phyloP scores from a whole-genome alignment of 2,329 filamentous ascomycete genomes.

The Zopfia rhizophila region DNA sequence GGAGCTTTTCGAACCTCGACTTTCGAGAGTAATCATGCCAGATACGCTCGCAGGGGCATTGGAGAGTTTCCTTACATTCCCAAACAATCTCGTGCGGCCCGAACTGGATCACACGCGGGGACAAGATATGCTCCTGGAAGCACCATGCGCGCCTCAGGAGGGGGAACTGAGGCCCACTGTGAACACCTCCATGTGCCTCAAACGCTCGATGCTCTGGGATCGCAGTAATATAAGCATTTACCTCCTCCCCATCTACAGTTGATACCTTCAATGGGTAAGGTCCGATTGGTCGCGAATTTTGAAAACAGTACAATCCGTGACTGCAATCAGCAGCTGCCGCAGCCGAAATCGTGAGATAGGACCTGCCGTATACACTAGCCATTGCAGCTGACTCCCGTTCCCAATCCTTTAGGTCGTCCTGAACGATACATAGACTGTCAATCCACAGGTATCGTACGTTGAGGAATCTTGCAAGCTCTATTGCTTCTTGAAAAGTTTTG shows the following conservation, averaged over 20 bases:
- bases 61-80: constrained; percentile 29
- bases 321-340: not conserved
- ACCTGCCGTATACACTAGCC: constrained; percentile 1
- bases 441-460: constrained; percentile 30
- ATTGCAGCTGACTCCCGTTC: constrained; percentile 1
- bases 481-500: constrained; percentile 29
- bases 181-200: no score
- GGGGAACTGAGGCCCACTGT: constrained; percentile 7
- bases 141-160: constrained; percentile 14
- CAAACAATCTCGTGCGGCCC: constrained; percentile 26
- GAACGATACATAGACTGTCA: constrained; percentile 16
- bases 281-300: not conserved
- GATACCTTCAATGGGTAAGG: no score
- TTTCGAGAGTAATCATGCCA: no score
- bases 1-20: no score
- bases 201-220: no score
- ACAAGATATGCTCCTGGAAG: constrained; percentile 19
- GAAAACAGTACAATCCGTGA: not conserved
- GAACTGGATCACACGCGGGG: constrained; percentile 20
- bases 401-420: constrained; percentile 4
- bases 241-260: no score
- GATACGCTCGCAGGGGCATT: no score
- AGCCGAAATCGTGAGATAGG: constrained; percentile 4
- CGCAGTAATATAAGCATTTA: no score
- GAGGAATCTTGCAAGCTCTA: constrained; percentile 22